Base-by-base conservation (phyloP, 1,284 basidiomycete species). In the Austroboletus rostrupii region DNA sequence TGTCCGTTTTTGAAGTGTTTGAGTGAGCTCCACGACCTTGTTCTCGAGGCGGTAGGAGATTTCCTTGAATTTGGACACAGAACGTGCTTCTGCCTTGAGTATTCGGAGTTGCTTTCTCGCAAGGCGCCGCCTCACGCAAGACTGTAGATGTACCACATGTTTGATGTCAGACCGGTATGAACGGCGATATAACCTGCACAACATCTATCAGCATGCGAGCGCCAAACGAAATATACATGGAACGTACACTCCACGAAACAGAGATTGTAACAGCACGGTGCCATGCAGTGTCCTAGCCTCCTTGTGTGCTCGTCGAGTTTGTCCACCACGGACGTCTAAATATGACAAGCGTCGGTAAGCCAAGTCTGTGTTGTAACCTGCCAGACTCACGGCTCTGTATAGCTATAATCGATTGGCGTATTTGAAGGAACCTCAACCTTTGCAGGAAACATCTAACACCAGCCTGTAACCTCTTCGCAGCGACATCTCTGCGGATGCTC, bases 1-100 rank as follows among this genome's bases (percentile, higher is more conserved):
- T 10, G 87, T 95, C 37, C 96, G 85, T 65, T 82, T 88, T 70
- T 99, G 97, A 16, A 99, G 78, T n/a, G 76, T 85, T 68, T 99
- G 97, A 0, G 97, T 99, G 59, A 99, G 87, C 68, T 99, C 96
- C 53, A 99, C 92, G 43, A 99, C 97, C 74, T 99, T 99, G 80
- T 99, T 99, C 75, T 99, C 97, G 53, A 99, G 79, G 61, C 85
- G 86, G 69, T 98, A 99, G 0, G 97, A 98, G 57, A 97, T 97
- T 73, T 99, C 97, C 73, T 99, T 97, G 81, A 97, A 97, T 69
- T 97, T 97, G 58, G 90, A 90, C 29, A 96, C 96, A 1, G 96
- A 98, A 48, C 94, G 92, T 21, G 97, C 97, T 70, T 99, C 97
- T 23, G 86, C 81, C 62, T 83, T 87, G 54, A 98, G 82, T 7